Evolutionary conservation across 75 land plant species (phyloP), one percentile per base, ranked within the genome.

Genomic region (Gnetum montanum): DNA sequence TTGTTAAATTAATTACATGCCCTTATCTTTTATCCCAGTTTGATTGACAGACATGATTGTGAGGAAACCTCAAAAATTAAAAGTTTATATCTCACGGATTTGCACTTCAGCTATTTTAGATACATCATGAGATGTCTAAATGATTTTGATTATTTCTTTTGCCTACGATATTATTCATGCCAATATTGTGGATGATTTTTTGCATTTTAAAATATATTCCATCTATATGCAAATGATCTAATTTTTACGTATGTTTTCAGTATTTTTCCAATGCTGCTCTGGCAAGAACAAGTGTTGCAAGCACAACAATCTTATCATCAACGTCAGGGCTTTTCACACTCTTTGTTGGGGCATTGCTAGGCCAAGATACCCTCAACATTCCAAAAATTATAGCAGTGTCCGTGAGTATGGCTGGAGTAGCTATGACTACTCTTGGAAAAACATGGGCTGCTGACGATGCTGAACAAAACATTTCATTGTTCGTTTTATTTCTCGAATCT

Each of bases 401-500:
- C 38, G 68, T 75, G 26, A 75, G 68, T 43, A 75, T 75, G 33
- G 73, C 73, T 22, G 78, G 78, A 16, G 78, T 70, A 35, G 68
- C 67, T 15, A 75, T 75, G 78, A 75, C 78, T 23, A 75, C 78
- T 24, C 68, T 75, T 54, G 78, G 78, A n/a, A 70, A 70, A 59
- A 75, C 78, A 30, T 75, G 78, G 78, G 57, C 78, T 27, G 66
- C 68, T 20, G 68, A 75, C 56, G 75, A 71, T 23, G 54, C 58
- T 1, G 31, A 38, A 24, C 44, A 57, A 37, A 54, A 45, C 23
- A 34, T 23, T 54, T 61, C 70, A 31, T 43, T 48, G 72, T 68
- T 58, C 58, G 57, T 57, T 49, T 8, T 43, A 15, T 41, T 15
- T 41, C 43, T 18, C 43, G n/a, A n/a, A n/a, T n/a, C n/a, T n/a